Evolutionary conservation across 257 asterid species (phyloP), one percentile per base, ranked within the genome.

Genomic region (Primulina eburnea): DNA sequence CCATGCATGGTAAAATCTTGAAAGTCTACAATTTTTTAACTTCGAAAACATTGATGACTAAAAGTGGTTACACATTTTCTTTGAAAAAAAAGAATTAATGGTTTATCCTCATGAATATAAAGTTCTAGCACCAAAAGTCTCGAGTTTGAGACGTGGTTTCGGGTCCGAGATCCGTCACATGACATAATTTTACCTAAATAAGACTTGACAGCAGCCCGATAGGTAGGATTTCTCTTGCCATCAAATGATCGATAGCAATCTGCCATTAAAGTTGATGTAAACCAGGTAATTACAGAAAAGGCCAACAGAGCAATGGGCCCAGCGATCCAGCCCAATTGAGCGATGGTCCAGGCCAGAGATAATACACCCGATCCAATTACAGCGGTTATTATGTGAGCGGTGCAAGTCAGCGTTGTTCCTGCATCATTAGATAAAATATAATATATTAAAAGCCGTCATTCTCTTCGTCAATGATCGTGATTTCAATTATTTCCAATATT

Each of bases 281-380:
- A 85, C 80, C 90, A 83, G 0, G 95, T 90, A 37, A 88, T 79
- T 33, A 76, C 32, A 0, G 97, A 81, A 67, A 88, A 88, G 6
- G 79, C 80, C 30, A 67, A 0, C n/a, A 90, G 79, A 24, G 92
- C 57, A 26, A 80, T 12, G 18, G 91, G 83, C 29, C 97, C 97
- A 4, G 89, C 89, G 8, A 90, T 77, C 93, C 95, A 90, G 6
- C 95, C 95, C 75, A 88, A 73, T 61, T 88, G 92, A 1, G 93
- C 86, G 0, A 83, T 79, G 32, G 95, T 91, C 97, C 97, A 90
- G 7, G 93, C 90, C n/a, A 90, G 72, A 18, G 95, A 85, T 37
- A 90, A 33, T 69, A 90, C 97, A 0, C 95, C 95, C 17, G 97
- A 90, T 32, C 97, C 95, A 33, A 88, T 88, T 0, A 88, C 95